phyloP scores from a whole-genome alignment of 805 yeast genomes.

The Kregervanrija pseudodelftensis region DNA sequence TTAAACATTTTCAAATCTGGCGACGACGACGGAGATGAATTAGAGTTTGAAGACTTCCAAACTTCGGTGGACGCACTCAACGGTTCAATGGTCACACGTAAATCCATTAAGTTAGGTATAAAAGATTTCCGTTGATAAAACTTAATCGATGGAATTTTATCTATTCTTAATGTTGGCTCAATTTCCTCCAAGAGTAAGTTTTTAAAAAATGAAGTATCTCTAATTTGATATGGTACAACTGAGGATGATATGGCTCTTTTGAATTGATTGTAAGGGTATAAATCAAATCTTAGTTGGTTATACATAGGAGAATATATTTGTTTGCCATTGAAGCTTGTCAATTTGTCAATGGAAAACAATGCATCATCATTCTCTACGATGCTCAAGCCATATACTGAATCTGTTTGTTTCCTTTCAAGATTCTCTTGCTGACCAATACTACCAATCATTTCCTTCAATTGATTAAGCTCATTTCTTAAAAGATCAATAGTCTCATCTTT shows the following conservation, averaged over 20 bases:
- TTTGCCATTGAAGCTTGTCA: constrained; percentile 15
- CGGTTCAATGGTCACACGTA: constrained; percentile 79
- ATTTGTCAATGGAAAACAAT: no score
- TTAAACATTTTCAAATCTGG: constrained; percentile 14
- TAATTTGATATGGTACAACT: constrained; percentile 24
- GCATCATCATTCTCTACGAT: no score
- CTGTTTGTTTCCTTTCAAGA: constrained; percentile 3
- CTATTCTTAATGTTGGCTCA: constrained; percentile 63
- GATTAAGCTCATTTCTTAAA: constrained; percentile 59
- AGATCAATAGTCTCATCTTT: constrained; percentile 60
- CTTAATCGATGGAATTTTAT: constrained; percentile 58
- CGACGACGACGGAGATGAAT: constrained; percentile 11
- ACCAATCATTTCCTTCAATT: constrained; percentile 54
- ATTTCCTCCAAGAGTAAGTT: constrained; percentile 68
- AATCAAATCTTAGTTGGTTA: constrained; percentile 36
- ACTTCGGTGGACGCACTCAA: constrained; percentile 75
- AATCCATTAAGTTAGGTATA: constrained; percentile 65
- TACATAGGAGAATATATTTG: constrained; percentile 24
- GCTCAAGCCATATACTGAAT: not conserved
- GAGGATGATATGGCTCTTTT: constrained; percentile 28
- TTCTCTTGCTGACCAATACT: constrained; percentile 15
- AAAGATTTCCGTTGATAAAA: constrained; percentile 50
- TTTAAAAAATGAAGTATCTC: constrained; percentile 53
- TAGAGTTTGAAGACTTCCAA: constrained; percentile 32
- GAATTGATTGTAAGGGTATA: constrained; percentile 37